Percentiles rank a stretch among this genome's conserved stretches.
phyloP scores from a whole-genome alignment of 2,329 filamentous ascomycete species.

The Talaromyces verruculosus region DNA sequence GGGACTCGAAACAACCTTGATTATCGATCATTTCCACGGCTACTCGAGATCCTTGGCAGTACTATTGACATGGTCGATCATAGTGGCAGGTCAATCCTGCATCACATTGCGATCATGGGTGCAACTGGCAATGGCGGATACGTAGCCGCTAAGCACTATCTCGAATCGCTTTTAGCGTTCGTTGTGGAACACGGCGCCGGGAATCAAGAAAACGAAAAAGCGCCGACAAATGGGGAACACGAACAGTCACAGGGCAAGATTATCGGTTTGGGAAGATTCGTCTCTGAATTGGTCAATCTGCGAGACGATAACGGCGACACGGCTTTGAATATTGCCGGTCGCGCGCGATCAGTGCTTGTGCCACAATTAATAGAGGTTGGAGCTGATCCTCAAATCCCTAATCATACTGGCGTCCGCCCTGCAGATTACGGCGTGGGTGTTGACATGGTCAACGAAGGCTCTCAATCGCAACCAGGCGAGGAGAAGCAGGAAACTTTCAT shows the following conservation, averaged over 20 bases:
- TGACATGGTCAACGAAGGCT: constrained; percentile 56
- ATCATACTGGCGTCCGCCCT: constrained; percentile 82
- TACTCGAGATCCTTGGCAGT: constrained; percentile 82
- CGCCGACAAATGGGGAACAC: constrained; percentile 51
- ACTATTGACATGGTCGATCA: constrained; percentile 89
- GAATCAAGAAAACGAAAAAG: constrained; percentile 11
- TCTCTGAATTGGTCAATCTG: constrained; percentile 95
- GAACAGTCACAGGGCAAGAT: constrained; percentile 50
- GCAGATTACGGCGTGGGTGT: constrained; percentile 92
- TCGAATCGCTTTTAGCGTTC: constrained; percentile 91
- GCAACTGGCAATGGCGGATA: constrained; percentile 90
- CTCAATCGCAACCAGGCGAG: constrained; percentile 48
- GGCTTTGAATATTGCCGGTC: constrained; percentile 86
- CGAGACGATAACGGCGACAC: constrained; percentile 94
- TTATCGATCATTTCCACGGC: constrained; percentile 81
- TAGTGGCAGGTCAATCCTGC: constrained; percentile 85
- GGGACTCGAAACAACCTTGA: constrained; percentile 94
- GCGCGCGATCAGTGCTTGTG: constrained; percentile 94
- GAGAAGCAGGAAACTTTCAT: constrained; percentile 45
- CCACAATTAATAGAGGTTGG: constrained; percentile 95
- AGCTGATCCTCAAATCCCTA: constrained; percentile 87
- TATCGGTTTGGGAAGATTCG: constrained; percentile 89
- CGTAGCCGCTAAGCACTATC: constrained; percentile 84
- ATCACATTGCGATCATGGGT: constrained; percentile 94
- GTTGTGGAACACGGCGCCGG: constrained; percentile 73